Conservation (phyloP, 108 stramenopile genomes). For the Chaetoceros tenuissimus region DNA sequence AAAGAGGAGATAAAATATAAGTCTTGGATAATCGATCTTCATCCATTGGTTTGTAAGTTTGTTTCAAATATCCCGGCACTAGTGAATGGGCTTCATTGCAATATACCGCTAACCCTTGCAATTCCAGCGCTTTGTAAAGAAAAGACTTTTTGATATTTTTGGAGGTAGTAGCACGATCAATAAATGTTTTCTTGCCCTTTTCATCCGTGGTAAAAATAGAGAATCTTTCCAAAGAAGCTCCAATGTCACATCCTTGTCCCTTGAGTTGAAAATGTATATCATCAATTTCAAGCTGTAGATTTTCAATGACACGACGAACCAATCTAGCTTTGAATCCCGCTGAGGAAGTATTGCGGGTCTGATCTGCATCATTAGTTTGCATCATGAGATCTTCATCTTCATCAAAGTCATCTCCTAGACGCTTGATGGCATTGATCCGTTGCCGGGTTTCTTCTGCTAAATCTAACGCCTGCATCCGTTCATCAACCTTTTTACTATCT, state of each 20-base stretch:
- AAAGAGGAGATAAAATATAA: conserved; percentile 61
- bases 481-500: conserved; percentile 1
- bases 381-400: conserved; percentile 7
- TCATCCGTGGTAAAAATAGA: conserved; percentile 61
- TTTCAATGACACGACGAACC: conserved; percentile 73
- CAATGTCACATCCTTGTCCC: conserved; percentile 42
- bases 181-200: conserved; percentile 52
- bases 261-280: conserved; percentile 57
- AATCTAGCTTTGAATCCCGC: conserved; percentile 53
- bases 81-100: conserved; percentile 32
- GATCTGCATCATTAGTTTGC: neutral
- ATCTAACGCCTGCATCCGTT: conserved; percentile 31
- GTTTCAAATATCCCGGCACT: neutral
- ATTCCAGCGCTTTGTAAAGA: conserved; percentile 54
- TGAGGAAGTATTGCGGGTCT: conserved; percentile 1
- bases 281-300: conserved; percentile 72
- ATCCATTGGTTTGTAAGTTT: neutral
- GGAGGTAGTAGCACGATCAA: conserved; percentile 35
- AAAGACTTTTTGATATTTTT: conserved; percentile 34
- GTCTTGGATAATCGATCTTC: conserved; percentile 1
- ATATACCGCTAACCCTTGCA: conserved; percentile 67
- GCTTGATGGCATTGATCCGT: conserved; percentile 36
- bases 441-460: conserved; percentile 38
- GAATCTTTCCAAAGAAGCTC: conserved; percentile 52
- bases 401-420: conserved; percentile 27